phyloP scores from a whole-genome alignment of 2,329 filamentous ascomycete species.

The Exophiala lecanii-corni region DNA sequence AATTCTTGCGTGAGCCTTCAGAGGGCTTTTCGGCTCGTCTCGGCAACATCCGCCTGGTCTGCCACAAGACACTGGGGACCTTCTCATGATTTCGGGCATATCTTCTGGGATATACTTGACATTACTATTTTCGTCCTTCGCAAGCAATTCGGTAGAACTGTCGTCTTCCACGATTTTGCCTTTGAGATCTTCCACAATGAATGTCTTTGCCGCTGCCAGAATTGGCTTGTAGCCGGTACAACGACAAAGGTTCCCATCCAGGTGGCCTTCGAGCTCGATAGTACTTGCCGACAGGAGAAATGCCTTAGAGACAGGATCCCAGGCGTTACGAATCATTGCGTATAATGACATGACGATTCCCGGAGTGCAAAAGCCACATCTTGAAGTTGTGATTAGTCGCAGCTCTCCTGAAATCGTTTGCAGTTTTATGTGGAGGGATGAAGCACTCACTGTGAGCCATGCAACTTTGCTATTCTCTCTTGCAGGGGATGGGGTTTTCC shows the following conservation, averaged over 20 bases:
- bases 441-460: constrained; percentile 66
- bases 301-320: constrained; percentile 73
- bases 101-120: constrained; percentile 43
- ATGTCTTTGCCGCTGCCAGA: constrained; percentile 87
- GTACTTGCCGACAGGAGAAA: constrained; percentile 67
- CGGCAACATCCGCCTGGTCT: constrained; percentile 29
- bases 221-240: constrained; percentile 96
- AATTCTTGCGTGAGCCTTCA: not conserved
- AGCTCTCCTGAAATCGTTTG: too few relatives aligned
- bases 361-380: constrained; percentile 93
- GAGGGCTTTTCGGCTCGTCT: constrained; percentile 15
- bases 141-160: constrained; percentile 27
- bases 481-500: constrained; percentile 79
- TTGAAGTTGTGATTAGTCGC: constrained; percentile 79
- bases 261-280: constrained; percentile 87
- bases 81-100: constrained; percentile 47
- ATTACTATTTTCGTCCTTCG: constrained; percentile 57
- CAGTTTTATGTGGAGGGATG: not conserved
- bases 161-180: constrained; percentile 41
- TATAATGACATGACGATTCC: constrained; percentile 98
- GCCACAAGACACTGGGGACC: constrained; percentile 41
- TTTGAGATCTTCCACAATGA: constrained; percentile 58
- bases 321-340: constrained; percentile 78
- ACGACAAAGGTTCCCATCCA: constrained; percentile 91
- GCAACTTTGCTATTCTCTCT: constrained; percentile 77